phyloP scores from a whole-genome alignment of 2,329 filamentous ascomycete species.

The Albifimbria verrucaria region DNA sequence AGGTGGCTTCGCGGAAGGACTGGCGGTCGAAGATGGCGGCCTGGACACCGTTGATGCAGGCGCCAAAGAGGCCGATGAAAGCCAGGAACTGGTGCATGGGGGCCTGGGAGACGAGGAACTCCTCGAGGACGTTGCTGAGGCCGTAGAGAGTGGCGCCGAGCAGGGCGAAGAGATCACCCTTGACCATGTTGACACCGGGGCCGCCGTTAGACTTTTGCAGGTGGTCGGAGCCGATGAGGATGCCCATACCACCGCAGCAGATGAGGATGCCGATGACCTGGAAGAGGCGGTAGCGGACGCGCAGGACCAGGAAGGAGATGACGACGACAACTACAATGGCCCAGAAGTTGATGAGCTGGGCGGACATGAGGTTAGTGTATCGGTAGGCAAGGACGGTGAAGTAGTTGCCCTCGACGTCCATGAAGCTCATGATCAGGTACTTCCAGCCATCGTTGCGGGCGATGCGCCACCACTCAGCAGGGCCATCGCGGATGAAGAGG shows the following conservation, averaged over 20 bases:
- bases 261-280: constrained; percentile 86
- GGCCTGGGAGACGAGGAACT: constrained; percentile 84
- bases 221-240: constrained; percentile 84
- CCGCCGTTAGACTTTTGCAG: constrained; percentile 72
- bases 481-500: constrained; percentile 76
- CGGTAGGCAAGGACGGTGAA: constrained; percentile 94
- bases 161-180: constrained; percentile 90
- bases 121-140: constrained; percentile 85
- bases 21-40: constrained; percentile 86
- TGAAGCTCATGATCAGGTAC: constrained; percentile 87
- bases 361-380: constrained; percentile 86
- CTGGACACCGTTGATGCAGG: constrained; percentile 87
- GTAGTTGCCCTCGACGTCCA: constrained; percentile 96
- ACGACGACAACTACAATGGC: constrained; percentile 89
- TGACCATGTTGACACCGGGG: constrained; percentile 67
- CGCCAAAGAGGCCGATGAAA: constrained; percentile 83
- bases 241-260: constrained; percentile 85
- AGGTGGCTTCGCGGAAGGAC: constrained; percentile 62
- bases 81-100: constrained; percentile 92
- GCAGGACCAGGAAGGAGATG: constrained; percentile 77
- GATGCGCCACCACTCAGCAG: constrained; percentile 63
- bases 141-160: constrained; percentile 90
- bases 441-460: constrained; percentile 78
- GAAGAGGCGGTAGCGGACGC: constrained; percentile 83
- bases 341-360: constrained; percentile 98